Evolutionary conservation across 2,329 filamentous ascomycete genomes (phyloP), one percentile per base, ranked within the genome.

Genomic region (Phialophora verrucosa): DNA sequence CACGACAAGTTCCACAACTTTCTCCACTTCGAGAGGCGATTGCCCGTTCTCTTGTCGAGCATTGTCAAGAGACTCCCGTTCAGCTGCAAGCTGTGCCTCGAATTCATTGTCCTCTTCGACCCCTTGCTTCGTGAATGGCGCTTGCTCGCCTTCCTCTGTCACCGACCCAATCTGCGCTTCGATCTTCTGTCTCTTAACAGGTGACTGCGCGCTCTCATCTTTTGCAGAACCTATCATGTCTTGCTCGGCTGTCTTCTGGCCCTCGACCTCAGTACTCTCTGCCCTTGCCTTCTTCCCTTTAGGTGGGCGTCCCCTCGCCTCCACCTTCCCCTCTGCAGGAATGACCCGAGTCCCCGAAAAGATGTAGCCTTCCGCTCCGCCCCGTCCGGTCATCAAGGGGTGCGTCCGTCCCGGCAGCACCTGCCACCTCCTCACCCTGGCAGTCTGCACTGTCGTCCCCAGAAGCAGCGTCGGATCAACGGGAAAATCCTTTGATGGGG

Each of bases 351-450:
- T 91, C 0, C 86, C 94, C 31, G 92, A 94, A 72, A 98, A 93
- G 3, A 99, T 77, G 77, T 92, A 99, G 0, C 95, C 95, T 75
- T 98, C 94, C 0, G 92, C 88, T 0, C 94, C 94, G 23, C 95
- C 95, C 49, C 87, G 85, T 44, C 88, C 88, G 66, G 91, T 97
- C 95, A 99, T 99, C 63, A 96, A 79, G 6, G 95, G 95, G 80
- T 99, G 95, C 60, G 95, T 98, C 62, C 95, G 83, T 0, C 92
- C 91, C 0, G 95, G 95, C 55, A 99, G 78, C 1, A 97, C 93
- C 81, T 99, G 95, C 91, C 92, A 98, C 61, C 87, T 84, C 68
- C 91, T 85, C 4, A 91, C 89, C 14, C 92, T 84, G 56, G 90
- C 91, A 2, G 89, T 95, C 80, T 98, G 93, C 61, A 99, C 83